Base-by-base conservation (phyloP, 441 rosid genomes). In the Manihot esculenta region DNA sequence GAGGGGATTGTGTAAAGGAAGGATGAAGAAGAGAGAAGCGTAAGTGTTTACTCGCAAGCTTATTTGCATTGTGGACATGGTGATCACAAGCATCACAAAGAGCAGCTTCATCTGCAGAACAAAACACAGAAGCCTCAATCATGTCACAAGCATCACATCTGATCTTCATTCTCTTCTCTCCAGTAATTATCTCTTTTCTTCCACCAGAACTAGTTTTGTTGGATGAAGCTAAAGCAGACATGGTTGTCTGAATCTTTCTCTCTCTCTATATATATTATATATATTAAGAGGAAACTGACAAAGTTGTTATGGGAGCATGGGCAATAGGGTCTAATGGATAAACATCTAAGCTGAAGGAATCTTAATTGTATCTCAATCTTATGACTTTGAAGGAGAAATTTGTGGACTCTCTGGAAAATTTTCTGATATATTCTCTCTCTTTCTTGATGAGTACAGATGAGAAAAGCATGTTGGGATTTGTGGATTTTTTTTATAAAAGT, bases 31-130 rank as follows among this genome's bases (percentile, higher is more conserved):
- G 85, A 70, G 93, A 82, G 85, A 86, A 84, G 7, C 99, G 87
- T 51, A 69, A 30, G 78, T 95, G 99, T 64, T 86, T 86, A 5
- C 87, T 69, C 12, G 96, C 99, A 11, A 93, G 86, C 77, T 84
- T 88, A 74, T 94, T 94, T 8, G 98, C 98, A 58, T 74, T 80
- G 73, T 94, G 99, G 72, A 90, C 92, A 13, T 82, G 77, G 24
- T 70, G 84, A 80, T 94, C 99, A 26, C 99, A 95, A 12, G 48
- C 80, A 56, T 78, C 78, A 68, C 99, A 95, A 3, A 95, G 95
- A 71, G 90, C 90, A 47, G 99, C 99, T 83, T 89, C 99, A 79
- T 95, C 99, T 1, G 99, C 97, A 8, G 83, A 81, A 67, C 99
- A 95, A 64, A 92, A 91, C 33, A 92, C 83, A 0, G 86, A 71